Conservation (phyloP, 805 yeast species). For the Osmozyma mogii region DNA sequence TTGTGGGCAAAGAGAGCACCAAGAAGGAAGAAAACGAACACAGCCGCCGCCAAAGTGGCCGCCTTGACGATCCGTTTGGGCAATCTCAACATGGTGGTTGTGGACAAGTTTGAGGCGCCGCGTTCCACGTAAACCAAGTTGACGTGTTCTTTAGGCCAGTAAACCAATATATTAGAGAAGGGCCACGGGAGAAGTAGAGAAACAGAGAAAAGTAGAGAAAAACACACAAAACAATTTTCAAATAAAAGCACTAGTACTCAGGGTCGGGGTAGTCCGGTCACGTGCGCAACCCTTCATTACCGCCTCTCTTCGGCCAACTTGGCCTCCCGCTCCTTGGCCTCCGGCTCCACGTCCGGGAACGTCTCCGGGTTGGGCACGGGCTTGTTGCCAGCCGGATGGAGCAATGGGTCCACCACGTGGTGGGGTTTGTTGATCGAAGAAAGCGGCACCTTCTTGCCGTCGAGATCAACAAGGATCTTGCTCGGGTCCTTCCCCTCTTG, state of each 20-base stretch:
- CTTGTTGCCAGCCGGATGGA: no score
- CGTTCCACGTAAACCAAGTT: constrained; percentile 13
- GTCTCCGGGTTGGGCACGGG: constrained; percentile 11
- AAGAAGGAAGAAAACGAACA: no score
- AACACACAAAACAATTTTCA: no score
- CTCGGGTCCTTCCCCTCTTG: constrained; percentile 12
- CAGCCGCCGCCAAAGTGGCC: no score
- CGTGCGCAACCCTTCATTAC: neutral
- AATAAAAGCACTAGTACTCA: no score
- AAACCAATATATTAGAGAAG: constrained; percentile 14
- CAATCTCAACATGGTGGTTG: no score
- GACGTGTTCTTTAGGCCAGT: constrained; percentile 12
- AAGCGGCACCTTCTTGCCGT: constrained; percentile 32
- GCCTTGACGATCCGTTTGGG: no score
- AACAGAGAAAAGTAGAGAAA: no score
- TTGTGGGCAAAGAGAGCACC: no score
- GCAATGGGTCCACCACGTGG: constrained; percentile 11
- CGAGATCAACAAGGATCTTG: constrained; percentile 22
- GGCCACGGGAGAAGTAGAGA: no score
- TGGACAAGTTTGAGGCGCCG: constrained; percentile 26
- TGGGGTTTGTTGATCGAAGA: constrained; percentile 33
- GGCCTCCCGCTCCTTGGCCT: constrained; percentile 23
- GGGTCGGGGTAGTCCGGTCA: no score
- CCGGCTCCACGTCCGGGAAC: constrained; percentile 28
- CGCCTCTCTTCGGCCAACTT: constrained; percentile 5